Evolutionary conservation across 495 filamentous ascomycete species (phyloP).

Genomic region (Aspergillus biplanus): DNA sequence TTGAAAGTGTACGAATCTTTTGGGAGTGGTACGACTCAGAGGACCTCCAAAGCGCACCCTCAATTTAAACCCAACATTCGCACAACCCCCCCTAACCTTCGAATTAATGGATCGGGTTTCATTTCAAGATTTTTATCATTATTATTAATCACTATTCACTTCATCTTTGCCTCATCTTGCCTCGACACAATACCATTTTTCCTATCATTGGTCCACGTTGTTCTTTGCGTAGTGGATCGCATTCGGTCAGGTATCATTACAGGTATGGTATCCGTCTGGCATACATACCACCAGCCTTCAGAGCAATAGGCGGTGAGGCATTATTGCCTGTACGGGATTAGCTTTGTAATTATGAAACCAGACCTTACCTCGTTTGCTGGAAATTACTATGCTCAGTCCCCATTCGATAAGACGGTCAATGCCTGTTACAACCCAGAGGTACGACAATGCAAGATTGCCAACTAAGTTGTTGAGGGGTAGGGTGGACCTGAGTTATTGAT

Average conservation of each 20-base stretch:
- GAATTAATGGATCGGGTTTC: background rate
- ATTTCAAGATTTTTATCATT: background rate
- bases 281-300: background rate
- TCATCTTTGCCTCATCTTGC: slow-evolving; percentile 1
- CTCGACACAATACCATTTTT: background rate
- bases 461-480: slow-evolving; percentile 3
- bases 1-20: background rate
- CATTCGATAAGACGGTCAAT: background rate
- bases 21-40: background rate
- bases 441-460: background rate
- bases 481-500: background rate
- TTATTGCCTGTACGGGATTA: background rate
- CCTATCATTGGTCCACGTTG: slow-evolving; percentile 31
- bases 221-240: slow-evolving; percentile 4
- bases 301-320: slow-evolving; percentile 1
- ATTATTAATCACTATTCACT: slow-evolving; percentile 5
- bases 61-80: slow-evolving; percentile 11
- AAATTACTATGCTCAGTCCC: background rate
- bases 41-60: background rate
- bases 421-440: background rate
- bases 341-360: background rate
- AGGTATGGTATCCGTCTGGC: slow-evolving; percentile 1
- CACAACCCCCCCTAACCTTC: background rate
- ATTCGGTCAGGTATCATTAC: slow-evolving; percentile 13
- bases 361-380: background rate